phyloP scores from a whole-genome alignment of 2,329 filamentous ascomycete species.

The Fusarium redolens region DNA sequence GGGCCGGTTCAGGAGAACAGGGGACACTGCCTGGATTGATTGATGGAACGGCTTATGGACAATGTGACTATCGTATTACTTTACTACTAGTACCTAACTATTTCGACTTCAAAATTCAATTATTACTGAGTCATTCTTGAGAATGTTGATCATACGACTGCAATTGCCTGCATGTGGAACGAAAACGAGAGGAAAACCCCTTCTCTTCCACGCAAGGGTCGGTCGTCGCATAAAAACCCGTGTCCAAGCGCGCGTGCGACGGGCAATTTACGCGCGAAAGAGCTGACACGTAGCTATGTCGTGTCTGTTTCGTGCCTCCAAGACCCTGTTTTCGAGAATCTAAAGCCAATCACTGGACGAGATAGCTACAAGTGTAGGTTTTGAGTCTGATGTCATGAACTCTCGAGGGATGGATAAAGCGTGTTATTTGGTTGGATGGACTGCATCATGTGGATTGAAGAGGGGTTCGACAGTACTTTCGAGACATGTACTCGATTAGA shows the following conservation, averaged over 20 bases:
- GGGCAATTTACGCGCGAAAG: conserved; percentile 46
- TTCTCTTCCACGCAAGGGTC: conserved; percentile 1
- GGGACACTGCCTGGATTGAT: conserved; percentile 19
- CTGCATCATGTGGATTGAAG: conserved; percentile 6
- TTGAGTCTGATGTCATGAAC: conserved; percentile 35
- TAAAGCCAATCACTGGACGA: conserved; percentile 36
- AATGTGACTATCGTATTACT: conserved; percentile 31
- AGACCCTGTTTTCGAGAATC: conserved; percentile 16
- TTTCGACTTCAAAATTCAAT: not conserved
- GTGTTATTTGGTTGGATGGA: conserved; percentile 40
- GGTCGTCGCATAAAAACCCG: conserved; percentile 4
- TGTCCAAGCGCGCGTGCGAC: conserved; percentile 35
- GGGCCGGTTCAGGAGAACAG: conserved; percentile 32
- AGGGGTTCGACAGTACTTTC: conserved; percentile 23
- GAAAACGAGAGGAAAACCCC: not conserved
- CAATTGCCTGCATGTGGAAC: conserved; percentile 2
- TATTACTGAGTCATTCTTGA: not conserved
- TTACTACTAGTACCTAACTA: conserved; percentile 13
- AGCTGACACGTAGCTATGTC: conserved; percentile 26
- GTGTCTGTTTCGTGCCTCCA: conserved; percentile 39
- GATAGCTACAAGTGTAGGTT: not conserved
- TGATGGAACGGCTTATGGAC: conserved; percentile 35
- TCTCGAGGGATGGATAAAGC: conserved; percentile 20
- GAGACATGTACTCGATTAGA: conserved; percentile 15
- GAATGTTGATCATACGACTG: not conserved